Evolutionary conservation across 2,329 filamentous ascomycete genomes (phyloP).

Genomic region (Leptosphaerulina australis): DNA sequence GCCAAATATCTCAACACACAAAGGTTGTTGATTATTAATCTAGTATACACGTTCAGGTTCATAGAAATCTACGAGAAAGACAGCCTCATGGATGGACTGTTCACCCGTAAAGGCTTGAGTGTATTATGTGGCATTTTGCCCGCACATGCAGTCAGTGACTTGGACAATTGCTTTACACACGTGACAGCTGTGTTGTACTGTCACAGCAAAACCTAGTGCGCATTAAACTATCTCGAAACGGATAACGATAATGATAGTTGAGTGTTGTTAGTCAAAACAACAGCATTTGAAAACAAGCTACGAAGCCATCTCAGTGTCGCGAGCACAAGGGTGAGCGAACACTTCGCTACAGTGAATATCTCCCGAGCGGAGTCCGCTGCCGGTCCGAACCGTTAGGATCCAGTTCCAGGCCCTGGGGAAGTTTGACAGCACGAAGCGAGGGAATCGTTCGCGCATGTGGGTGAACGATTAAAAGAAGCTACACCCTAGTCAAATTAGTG

Average conservation of each 20-base stretch:
- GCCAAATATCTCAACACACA: too few relatives aligned
- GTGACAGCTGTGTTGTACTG: neutral
- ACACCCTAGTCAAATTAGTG: conserved; percentile 1
- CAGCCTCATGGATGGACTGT: too few relatives aligned
- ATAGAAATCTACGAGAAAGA: too few relatives aligned
- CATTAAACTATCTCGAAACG: neutral
- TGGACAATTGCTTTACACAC: neutral
- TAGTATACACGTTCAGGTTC: too few relatives aligned
- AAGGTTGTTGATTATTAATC: too few relatives aligned
- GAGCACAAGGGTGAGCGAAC: conserved; percentile 14
- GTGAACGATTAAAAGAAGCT: conserved; percentile 1
- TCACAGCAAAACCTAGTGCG: neutral
- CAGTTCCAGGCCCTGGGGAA: conserved; percentile 5
- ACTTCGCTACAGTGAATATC: conserved; percentile 3
- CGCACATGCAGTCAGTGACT: neutral
- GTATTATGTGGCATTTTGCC: neutral
- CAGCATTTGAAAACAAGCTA: too few relatives aligned
- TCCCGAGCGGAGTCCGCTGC: conserved; percentile 2
- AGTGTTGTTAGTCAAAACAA: too few relatives aligned
- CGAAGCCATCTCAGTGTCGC: neutral
- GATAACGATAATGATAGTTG: neutral
- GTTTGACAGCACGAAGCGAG: conserved; percentile 3
- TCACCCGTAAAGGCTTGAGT: too few relatives aligned
- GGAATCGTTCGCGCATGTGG: neutral
- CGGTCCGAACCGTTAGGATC: conserved; percentile 14